Percentiles rank a stretch among this genome's conserved stretches.
These are phyloP conservation scores for Persicaria tinctoria DNA, from an alignment of 148 eudicot species.

Conservation along the genomic window DNA sequence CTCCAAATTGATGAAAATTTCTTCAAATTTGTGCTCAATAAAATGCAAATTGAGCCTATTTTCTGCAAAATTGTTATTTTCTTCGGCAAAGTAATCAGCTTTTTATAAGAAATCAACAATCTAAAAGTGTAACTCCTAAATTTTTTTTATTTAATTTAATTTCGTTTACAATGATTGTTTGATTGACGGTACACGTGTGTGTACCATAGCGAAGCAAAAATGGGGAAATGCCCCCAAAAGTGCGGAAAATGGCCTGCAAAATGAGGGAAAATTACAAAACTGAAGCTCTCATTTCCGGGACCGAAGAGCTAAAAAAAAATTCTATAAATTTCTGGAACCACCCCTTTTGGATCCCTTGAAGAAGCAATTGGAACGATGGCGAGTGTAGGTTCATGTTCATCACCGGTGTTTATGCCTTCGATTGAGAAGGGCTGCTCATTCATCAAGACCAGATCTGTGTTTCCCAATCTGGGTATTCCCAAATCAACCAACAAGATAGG, in stretches of 20 bases:
- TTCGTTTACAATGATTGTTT: background rate
- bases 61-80: no score
- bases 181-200: conserved; percentile 7
- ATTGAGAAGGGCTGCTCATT: conserved; percentile 14
- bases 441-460: conserved; percentile 10
- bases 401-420: conserved; percentile 18
- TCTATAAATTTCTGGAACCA: background rate
- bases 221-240: background rate
- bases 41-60: no score
- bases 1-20: no score
- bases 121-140: background rate
- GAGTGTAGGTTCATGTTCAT: conserved; percentile 20
- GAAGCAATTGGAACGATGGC: conserved; percentile 23
- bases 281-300: background rate
- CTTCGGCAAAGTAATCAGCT: no score
- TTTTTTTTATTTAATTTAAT: no score
- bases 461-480: conserved; percentile 13
- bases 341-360: background rate
- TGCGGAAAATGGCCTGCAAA: conserved; percentile 3
- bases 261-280: background rate
- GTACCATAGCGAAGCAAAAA: background rate
- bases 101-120: no score
- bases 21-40: no score
- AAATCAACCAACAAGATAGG: conserved; percentile 17
- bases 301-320: background rate